phyloP scores from a whole-genome alignment of 805 yeast genomes.

The Pichia rugopelliculosa region DNA sequence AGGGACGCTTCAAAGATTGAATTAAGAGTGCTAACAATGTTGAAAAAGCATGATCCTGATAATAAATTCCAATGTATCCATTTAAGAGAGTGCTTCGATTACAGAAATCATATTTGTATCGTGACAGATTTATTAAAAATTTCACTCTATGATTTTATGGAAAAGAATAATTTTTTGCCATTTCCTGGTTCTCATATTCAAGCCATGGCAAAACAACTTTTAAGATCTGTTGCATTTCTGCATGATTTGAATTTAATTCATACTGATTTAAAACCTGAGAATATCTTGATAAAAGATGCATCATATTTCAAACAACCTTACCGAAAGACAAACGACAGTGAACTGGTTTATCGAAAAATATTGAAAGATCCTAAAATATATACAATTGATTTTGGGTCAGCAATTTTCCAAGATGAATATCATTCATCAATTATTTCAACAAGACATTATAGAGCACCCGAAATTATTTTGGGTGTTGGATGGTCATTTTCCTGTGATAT shows the following conservation, averaged over 20 bases:
- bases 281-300: constrained; percentile 62
- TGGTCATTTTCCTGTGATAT: constrained; percentile 97
- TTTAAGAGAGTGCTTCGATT: constrained; percentile 84
- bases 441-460: constrained; percentile 95
- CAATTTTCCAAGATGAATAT: constrained; percentile 88
- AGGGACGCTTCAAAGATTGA: constrained; percentile 94
- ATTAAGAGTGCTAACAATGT: constrained; percentile 68
- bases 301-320: constrained; percentile 34
- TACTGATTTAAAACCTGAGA: constrained; percentile 96
- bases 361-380: constrained; percentile 76
- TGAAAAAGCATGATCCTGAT: constrained; percentile 62
- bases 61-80: constrained; percentile 75
- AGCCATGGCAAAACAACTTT: constrained; percentile 76
- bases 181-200: constrained; percentile 93
- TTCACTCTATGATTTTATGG: constrained; percentile 85
- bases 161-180: constrained; percentile 73
- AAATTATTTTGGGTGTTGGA: constrained; percentile 86
- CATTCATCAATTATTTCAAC: constrained; percentile 91
- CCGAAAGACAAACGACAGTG: constrained; percentile 13
- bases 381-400: constrained; percentile 95
- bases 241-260: constrained; percentile 89
- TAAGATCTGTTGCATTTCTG: constrained; percentile 77
- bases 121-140: constrained; percentile 83
- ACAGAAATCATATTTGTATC: constrained; percentile 86
- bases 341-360: constrained; percentile 31